A percentile compares a stretch with the other conserved stretches of the same genome.
Conservation (phyloP, 2,329 filamentous ascomycete species). For the Zasmidium angulare region DNA sequence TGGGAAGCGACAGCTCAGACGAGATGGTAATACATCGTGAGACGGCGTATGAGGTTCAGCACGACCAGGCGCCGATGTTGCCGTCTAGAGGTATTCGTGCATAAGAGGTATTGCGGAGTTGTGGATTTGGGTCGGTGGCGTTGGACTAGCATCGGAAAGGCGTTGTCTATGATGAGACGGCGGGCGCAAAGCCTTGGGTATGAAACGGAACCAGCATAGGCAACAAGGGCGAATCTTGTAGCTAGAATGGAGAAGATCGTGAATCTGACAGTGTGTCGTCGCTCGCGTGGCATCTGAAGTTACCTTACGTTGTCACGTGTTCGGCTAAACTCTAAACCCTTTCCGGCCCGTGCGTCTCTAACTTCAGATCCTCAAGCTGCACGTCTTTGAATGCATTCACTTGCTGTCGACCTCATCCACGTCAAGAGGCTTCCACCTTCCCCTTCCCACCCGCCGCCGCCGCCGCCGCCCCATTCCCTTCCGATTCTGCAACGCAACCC, state of each 20-base stretch:
- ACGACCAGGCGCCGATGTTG: constrained; percentile 25
- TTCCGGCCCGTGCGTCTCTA: too few relatives aligned
- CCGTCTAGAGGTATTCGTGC: constrained; percentile 10
- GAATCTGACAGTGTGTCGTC: background rate
- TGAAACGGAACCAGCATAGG: background rate
- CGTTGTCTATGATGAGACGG: constrained; percentile 1
- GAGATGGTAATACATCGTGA: constrained; percentile 31
- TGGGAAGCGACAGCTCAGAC: constrained; percentile 22
- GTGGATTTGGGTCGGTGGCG: background rate
- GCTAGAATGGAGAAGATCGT: background rate
- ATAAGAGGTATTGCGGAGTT: constrained; percentile 8
- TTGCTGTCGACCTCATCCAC: too few relatives aligned
- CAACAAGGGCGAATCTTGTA: background rate
- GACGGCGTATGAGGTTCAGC: constrained; percentile 27
- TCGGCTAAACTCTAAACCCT: too few relatives aligned
- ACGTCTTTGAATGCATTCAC: too few relatives aligned
- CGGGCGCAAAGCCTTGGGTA: constrained; percentile 1
- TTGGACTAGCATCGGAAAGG: background rate
- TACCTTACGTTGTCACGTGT: too few relatives aligned
- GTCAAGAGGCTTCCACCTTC: constrained; percentile 1
- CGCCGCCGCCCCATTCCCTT: background rate
- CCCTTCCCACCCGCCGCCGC: background rate
- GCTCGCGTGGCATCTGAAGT: background rate
- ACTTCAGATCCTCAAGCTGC: too few relatives aligned
- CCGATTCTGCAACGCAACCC: too few relatives aligned